Percentiles rank a stretch among this genome's conserved stretches.
Conservation (phyloP, 23 red algal species). For the Gracilaria gracilis region DNA sequence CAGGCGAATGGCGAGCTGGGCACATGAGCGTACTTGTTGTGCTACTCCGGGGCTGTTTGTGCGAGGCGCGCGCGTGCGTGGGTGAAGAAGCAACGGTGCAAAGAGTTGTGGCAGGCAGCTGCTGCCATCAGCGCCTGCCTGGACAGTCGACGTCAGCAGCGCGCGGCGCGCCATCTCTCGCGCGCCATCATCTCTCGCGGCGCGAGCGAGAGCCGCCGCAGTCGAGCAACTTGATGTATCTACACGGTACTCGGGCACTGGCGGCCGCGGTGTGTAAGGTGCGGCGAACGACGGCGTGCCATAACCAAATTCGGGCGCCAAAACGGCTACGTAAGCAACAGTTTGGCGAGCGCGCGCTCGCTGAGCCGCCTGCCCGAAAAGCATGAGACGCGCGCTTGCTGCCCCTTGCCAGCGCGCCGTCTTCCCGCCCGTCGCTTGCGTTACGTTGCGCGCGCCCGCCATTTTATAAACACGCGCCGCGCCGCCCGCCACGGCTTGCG, state of each 20-base stretch:
- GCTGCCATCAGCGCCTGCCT: no score
- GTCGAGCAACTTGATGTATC: no score
- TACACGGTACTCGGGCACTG: no score
- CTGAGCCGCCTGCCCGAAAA: background rate
- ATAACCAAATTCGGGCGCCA: background rate
- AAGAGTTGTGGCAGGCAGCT: no score
- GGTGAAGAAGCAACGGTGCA: background rate
- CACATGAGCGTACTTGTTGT: background rate
- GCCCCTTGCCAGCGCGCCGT: background rate
- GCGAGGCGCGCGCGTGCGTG: background rate
- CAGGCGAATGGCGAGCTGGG: background rate
- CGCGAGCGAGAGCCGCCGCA: no score
- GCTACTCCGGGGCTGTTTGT: no score
- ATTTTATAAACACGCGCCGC: background rate
- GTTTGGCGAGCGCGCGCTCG: no score
- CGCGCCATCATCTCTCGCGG: no score
- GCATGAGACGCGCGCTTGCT: background rate
- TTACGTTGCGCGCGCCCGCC: background rate
- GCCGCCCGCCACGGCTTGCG: background rate
- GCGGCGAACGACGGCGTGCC: no score
- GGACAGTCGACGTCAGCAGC: no score
- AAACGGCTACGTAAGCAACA: background rate
- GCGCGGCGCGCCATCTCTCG: no score
- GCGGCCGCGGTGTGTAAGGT: no score
- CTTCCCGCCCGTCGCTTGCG: conserved; percentile 1